Base-by-base conservation (phyloP, 2,329 filamentous ascomycete genomes). In the Diaporthe aspalathi region DNA sequence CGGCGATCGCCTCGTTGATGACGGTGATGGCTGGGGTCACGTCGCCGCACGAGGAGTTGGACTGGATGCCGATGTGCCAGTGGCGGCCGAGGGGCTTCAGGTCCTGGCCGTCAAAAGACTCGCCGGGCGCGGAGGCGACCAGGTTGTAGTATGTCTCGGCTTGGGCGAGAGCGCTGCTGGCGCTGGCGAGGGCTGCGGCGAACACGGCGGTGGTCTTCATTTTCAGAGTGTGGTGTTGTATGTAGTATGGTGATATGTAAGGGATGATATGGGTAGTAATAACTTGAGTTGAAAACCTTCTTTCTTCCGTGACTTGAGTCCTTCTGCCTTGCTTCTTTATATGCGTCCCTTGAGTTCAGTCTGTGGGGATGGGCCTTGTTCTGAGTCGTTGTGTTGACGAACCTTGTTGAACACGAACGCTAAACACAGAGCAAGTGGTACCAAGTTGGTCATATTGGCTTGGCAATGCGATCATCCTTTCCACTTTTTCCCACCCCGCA, bases 1-100 rank as follows among this genome's bases (percentile, higher is more conserved):
- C 60, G 24, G 60, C 60, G n/a, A 65, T 12, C 7, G 45, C 60
- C 43, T 38, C 60, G 14, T 38, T n/a, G 60, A 65, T 38, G 45
- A 65, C 2, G 43, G 45, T 20, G 3, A 65, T 29, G 7, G 60
- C 60, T 20, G 60, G 60, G 45, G 60, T 20, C 3, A 5, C 45
- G 29, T 65, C 60, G 29, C 60, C 60, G 29, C 60, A 65, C 29
- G 60, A 50, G n/a, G 60, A 65, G 60, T 50, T 65, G 29, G 60
- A 9, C 60, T 22, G 2, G 29, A 38, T 9, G 29, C 60, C 60
- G 45, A 65, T 8, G 45, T 50, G 60, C 60, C 60, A 65, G 60
- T 38, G n/a, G 29, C 60, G 45, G 12, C 12, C 60, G 45, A 65
- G 45, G 60, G 60, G 60, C 60, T 65, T 50, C 29, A 65, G 45